These are phyloP conservation scores for Acanthamoeba culbertsoni DNA, from an alignment of 208 protist genomes.

Conservation along the genomic window DNA sequence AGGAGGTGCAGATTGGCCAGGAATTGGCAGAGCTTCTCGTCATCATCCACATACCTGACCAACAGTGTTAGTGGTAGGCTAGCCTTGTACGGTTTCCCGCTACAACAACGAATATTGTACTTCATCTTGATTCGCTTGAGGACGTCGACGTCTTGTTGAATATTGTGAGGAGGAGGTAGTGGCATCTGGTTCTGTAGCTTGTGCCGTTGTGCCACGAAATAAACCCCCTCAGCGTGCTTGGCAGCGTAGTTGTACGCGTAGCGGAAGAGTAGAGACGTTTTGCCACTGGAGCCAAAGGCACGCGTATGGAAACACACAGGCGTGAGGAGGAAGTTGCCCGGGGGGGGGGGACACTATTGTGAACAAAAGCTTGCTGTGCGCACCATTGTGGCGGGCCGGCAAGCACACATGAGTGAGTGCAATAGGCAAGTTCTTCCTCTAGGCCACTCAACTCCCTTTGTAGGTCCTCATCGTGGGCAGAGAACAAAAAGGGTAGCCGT, in stretches of 20 bases:
- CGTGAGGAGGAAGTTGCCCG: neutral
- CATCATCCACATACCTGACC: neutral
- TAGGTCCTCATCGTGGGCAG: neutral
- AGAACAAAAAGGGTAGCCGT: neutral
- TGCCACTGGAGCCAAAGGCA: neutral
- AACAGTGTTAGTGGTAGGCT: too few species aligned
- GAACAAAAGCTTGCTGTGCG: too few species aligned
- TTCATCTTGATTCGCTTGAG: constrained; percentile 42
- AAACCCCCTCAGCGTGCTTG: neutral
- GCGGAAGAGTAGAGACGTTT: constrained; percentile 1
- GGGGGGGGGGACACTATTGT: neutral
- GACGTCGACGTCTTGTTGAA: neutral
- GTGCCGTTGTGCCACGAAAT: neutral
- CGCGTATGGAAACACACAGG: neutral
- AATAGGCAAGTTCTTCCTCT: neutral
- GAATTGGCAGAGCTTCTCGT: constrained; percentile 14
- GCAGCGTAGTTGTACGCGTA: constrained; percentile 35
- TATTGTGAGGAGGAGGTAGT: neutral
- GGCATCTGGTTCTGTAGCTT: constrained; percentile 7
- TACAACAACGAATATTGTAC: neutral
- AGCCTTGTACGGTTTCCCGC: too few species aligned
- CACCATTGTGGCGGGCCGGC: neutral
- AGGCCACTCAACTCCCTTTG: neutral
- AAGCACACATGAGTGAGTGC: neutral
- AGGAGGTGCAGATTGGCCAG: neutral